phyloP scores from a whole-genome alignment of 2,329 filamentous ascomycete species.

The Xylariaceae sp. region DNA sequence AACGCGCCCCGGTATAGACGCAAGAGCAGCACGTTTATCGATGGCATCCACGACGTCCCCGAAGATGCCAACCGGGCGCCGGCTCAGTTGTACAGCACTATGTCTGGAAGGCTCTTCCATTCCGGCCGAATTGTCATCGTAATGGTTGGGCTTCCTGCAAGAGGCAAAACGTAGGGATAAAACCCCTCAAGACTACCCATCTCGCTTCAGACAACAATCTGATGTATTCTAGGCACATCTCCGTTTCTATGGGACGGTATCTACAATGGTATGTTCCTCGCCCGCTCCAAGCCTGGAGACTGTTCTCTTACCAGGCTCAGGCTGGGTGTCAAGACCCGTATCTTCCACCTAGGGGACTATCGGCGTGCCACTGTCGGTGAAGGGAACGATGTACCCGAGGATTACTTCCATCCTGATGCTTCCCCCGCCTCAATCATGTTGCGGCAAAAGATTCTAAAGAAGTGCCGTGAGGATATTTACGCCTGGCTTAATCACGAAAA shows the following conservation, averaged over 20 bases:
- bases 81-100: slow-evolving; percentile 95
- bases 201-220: slow-evolving; percentile 11
- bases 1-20: slow-evolving; percentile 86
- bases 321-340: slow-evolving; percentile 96
- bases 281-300: neutral
- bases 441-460: slow-evolving; percentile 94
- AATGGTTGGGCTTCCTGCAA: slow-evolving; percentile 88
- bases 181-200: neutral
- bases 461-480: slow-evolving; percentile 95
- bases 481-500: slow-evolving; percentile 95
- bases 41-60: slow-evolving; percentile 90
- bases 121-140: slow-evolving; percentile 96
- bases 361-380: slow-evolving; percentile 83
- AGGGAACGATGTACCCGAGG: slow-evolving; percentile 80
- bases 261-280: slow-evolving; percentile 64
- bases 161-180: slow-evolving; percentile 78
- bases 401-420: slow-evolving; percentile 96
- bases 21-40: slow-evolving; percentile 92
- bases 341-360: slow-evolving; percentile 97
- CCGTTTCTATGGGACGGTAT: slow-evolving; percentile 90
- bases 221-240: slow-evolving; percentile 64
- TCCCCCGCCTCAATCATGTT: slow-evolving; percentile 88
- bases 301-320: slow-evolving; percentile 35
- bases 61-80: slow-evolving; percentile 80
- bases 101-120: slow-evolving; percentile 94